phyloP scores from a whole-genome alignment of 2,329 filamentous ascomycete species.

The Rutstroemia sp. region DNA sequence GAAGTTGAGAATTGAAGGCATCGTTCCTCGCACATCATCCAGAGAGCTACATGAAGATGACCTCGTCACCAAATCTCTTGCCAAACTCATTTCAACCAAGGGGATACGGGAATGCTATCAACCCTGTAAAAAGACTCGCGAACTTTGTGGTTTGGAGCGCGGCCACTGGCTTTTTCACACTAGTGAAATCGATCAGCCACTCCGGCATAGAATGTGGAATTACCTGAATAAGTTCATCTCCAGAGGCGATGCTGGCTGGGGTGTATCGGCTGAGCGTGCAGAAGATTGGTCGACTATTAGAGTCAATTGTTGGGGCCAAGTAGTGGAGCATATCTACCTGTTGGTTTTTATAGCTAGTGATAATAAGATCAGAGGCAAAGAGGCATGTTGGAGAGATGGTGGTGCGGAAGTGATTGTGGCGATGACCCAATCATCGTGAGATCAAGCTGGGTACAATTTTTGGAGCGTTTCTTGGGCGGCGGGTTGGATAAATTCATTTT shows the following conservation, averaged over 20 bases:
- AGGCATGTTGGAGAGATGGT: slow-evolving; percentile 60
- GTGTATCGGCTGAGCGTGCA: slow-evolving; percentile 49
- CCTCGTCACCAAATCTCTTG: slow-evolving; percentile 49
- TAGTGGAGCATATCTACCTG: slow-evolving; percentile 66
- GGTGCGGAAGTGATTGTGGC: slow-evolving; percentile 36
- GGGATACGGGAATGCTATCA: slow-evolving; percentile 45
- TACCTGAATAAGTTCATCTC: slow-evolving; percentile 54
- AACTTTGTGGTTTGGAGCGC: slow-evolving; percentile 55
- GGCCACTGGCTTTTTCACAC: slow-evolving; percentile 70
- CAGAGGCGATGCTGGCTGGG: slow-evolving; percentile 57
- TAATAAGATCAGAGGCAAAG: slow-evolving; percentile 49
- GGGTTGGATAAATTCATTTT: neutral
- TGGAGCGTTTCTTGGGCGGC: no score
- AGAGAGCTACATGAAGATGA: slow-evolving; percentile 38
- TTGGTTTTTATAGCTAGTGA: slow-evolving; percentile 66
- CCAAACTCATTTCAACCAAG: slow-evolving; percentile 38
- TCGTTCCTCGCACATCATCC: slow-evolving; percentile 44
- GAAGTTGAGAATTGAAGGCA: slow-evolving; percentile 43
- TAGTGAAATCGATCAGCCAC: slow-evolving; percentile 40
- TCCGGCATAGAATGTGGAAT: slow-evolving; percentile 51
- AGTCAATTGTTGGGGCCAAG: slow-evolving; percentile 72
- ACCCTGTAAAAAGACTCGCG: slow-evolving; percentile 41
- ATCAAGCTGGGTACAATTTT: no score
- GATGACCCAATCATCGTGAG: neutral
- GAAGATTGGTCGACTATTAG: slow-evolving; percentile 40